Percentiles rank a stretch among this genome's conserved stretches.
Conservation (phyloP, 768 basidiomycete species). For the Boletus subparvulus region DNA sequence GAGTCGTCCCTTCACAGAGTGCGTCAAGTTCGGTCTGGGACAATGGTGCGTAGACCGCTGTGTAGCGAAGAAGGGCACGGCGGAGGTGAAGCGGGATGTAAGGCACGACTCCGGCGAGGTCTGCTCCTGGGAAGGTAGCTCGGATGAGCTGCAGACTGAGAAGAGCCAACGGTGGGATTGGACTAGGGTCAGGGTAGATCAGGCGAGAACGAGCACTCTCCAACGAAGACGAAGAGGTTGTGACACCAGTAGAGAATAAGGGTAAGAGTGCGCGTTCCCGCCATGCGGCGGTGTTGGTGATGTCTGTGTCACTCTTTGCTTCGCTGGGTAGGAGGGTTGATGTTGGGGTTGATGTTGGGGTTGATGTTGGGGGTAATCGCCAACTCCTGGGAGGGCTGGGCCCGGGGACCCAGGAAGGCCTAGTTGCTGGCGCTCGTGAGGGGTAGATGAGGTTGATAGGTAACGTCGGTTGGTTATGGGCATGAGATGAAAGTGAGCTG, state of each 20-base stretch:
- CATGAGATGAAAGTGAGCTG: slow-evolving; percentile 19
- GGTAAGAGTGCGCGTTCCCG: slow-evolving; percentile 57
- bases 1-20: slow-evolving; percentile 49
- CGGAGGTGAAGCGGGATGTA: slow-evolving; percentile 60
- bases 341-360: slow-evolving; percentile 13
- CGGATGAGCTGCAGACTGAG: slow-evolving; percentile 58
- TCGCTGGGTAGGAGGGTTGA: slow-evolving; percentile 3
- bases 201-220: background rate
- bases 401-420: slow-evolving; percentile 38
- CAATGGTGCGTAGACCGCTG: slow-evolving; percentile 58
- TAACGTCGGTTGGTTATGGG: slow-evolving; percentile 46
- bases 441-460: slow-evolving; percentile 42
- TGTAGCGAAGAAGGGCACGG: slow-evolving; percentile 55
- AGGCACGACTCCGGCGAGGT: slow-evolving; percentile 49
- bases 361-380: slow-evolving; percentile 35
- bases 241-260: slow-evolving; percentile 34
- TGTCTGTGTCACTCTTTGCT: slow-evolving; percentile 7
- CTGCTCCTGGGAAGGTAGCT: slow-evolving; percentile 36
- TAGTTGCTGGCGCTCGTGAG: slow-evolving; percentile 3
- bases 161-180: slow-evolving; percentile 51
- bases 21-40: slow-evolving; percentile 47
- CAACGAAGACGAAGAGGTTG: background rate
- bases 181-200: slow-evolving; percentile 17
- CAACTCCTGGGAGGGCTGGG: slow-evolving; percentile 61
- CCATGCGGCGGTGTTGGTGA: slow-evolving; percentile 41